These are phyloP conservation scores for Aspergillus egyptiacus DNA, from an alignment of 495 filamentous ascomycete species.

Conservation along the genomic window DNA sequence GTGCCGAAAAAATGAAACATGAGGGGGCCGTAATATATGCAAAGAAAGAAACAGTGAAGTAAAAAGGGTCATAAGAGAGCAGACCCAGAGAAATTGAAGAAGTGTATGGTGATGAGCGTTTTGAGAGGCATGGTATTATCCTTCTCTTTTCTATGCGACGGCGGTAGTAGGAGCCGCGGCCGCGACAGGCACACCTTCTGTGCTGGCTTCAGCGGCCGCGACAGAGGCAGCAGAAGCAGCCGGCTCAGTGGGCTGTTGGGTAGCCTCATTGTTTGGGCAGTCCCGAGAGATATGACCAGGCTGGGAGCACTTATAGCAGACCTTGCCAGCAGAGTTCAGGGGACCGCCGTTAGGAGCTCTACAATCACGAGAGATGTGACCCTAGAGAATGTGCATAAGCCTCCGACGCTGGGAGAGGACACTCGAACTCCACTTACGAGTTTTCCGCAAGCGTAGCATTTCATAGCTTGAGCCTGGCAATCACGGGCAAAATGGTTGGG, in stretches of 20 bases:
- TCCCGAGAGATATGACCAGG: conserved; percentile 94
- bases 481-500: conserved; percentile 98
- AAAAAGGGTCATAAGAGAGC: conserved; percentile 29
- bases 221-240: conserved; percentile 33
- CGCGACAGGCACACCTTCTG: conserved; percentile 26
- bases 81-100: conserved; percentile 20
- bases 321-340: conserved; percentile 92
- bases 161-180: conserved; percentile 47
- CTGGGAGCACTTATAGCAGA: conserved; percentile 96
- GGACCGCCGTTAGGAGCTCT: conserved; percentile 95
- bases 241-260: conserved; percentile 30
- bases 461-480: conserved; percentile 99
- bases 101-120: conserved; percentile 20
- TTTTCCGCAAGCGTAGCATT: conserved; percentile 99
- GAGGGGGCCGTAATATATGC: conserved; percentile 38
- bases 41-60: conserved; percentile 30
- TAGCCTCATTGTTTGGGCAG: conserved; percentile 61
- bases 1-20: conserved; percentile 24
- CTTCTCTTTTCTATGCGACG: conserved; percentile 44
- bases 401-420: not conserved
- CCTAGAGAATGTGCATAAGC: conserved; percentile 33
- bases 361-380: conserved; percentile 97
- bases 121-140: conserved; percentile 12
- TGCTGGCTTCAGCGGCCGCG: conserved; percentile 23
- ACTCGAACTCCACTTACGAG: conserved; percentile 41